Evolutionary conservation across 495 filamentous ascomycete genomes (phyloP).

Genomic region (Rostrohypoxylon terebratum): DNA sequence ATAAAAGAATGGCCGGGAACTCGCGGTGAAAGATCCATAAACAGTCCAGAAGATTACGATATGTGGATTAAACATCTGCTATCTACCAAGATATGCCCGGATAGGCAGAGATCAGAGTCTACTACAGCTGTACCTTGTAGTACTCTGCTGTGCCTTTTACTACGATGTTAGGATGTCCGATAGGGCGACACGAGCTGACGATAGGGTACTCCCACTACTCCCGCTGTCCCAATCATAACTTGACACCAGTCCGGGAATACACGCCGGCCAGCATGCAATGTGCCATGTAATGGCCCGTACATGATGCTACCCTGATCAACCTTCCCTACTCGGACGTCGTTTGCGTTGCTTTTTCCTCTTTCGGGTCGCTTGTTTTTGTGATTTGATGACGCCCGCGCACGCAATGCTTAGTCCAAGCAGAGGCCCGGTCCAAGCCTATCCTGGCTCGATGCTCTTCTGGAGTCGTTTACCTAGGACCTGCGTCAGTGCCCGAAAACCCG

Average conservation of each 20-base stretch:
- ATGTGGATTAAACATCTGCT: constrained; percentile 4
- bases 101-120: constrained; percentile 4
- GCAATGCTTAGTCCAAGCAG: constrained; percentile 32
- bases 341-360: constrained; percentile 23
- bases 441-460: neutral
- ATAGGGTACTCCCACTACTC: constrained; percentile 4
- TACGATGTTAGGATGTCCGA: neutral
- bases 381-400: constrained; percentile 14
- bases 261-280: constrained; percentile 27
- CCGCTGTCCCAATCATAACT: constrained; percentile 32
- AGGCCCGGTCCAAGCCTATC: constrained; percentile 26
- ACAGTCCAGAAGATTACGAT: constrained; percentile 9
- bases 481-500: constrained; percentile 22
- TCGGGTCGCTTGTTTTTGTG: constrained; percentile 4
- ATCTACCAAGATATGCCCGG: neutral
- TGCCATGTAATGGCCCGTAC: neutral
- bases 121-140: too few relatives aligned
- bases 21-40: constrained; percentile 4
- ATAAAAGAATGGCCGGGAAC: constrained; percentile 7
- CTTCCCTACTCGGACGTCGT: constrained; percentile 12
- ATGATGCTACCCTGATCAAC: constrained; percentile 12
- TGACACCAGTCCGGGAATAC: neutral
- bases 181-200: constrained; percentile 2
- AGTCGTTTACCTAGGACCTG: neutral
- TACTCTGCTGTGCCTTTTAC: constrained; percentile 20